Percentiles rank a stretch among this genome's conserved stretches.
These are phyloP conservation scores for Parmales sp. DNA, from an alignment of 108 stramenopile genomes.

Conservation along the genomic window DNA sequence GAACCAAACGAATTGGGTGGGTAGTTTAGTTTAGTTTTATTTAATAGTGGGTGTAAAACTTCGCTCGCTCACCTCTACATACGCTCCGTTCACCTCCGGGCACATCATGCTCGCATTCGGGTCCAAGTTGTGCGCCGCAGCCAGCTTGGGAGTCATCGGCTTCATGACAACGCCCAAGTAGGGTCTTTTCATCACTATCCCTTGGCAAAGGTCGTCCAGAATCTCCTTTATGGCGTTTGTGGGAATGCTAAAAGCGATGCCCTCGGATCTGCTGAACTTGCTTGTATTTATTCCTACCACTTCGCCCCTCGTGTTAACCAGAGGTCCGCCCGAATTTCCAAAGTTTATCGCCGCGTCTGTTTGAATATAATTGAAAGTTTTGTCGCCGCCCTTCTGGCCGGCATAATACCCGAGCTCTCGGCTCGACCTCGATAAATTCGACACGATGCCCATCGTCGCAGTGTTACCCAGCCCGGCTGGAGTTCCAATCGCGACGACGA, in stretches of 20 bases:
- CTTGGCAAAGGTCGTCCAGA: background rate
- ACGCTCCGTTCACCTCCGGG: slow-evolving; percentile 55
- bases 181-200: background rate
- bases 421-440: slow-evolving; percentile 60
- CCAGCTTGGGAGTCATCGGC: slow-evolving; percentile 50
- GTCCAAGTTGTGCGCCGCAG: slow-evolving; percentile 77
- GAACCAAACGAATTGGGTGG: background rate
- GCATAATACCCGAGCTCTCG: slow-evolving; percentile 68
- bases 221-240: background rate
- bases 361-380: slow-evolving; percentile 75
- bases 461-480: slow-evolving; percentile 83
- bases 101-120: slow-evolving; percentile 56
- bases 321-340: slow-evolving; percentile 69
- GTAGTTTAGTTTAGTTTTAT: slow-evolving; percentile 22
- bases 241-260: background rate
- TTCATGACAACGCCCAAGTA: background rate
- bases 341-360: slow-evolving; percentile 55
- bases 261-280: slow-evolving; percentile 35
- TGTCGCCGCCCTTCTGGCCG: too few relatives aligned
- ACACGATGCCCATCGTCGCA: slow-evolving; percentile 77
- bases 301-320: slow-evolving; percentile 69
- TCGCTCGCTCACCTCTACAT: slow-evolving; percentile 50
- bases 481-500: slow-evolving; percentile 63
- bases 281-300: slow-evolving; percentile 83
- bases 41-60: slow-evolving; percentile 58